A percentile compares a stretch with the other conserved stretches of the same genome.
Evolutionary conservation across 495 filamentous ascomycete species (phyloP).

Genomic region (Cercophora sp.): DNA sequence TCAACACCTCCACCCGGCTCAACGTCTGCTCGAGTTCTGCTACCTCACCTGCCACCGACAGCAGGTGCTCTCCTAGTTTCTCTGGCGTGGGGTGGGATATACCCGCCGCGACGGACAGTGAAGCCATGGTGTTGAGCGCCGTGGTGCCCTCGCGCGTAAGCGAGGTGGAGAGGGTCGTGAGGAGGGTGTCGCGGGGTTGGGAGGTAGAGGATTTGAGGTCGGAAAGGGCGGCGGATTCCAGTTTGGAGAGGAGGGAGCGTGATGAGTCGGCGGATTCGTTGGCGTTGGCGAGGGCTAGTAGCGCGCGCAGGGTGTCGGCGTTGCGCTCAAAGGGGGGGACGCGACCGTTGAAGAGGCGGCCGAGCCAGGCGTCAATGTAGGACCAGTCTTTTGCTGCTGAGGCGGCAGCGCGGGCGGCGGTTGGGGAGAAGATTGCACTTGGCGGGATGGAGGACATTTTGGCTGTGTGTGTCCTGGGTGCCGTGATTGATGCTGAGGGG

Average conservation of each 20-base stretch:
- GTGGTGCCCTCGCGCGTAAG: conserved; percentile 43
- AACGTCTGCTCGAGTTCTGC: conserved; percentile 40
- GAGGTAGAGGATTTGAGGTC: conserved; percentile 34
- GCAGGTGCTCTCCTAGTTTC: conserved; percentile 32
- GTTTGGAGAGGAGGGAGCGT: conserved; percentile 50
- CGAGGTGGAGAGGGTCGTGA: conserved; percentile 28
- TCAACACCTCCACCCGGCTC: conserved; percentile 34
- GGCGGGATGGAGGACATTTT: conserved; percentile 53
- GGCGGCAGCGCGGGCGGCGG: conserved; percentile 60
- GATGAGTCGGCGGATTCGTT: conserved; percentile 85
- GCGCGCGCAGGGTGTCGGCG: conserved; percentile 69
- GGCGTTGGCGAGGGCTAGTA: conserved; percentile 68
- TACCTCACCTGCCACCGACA: conserved; percentile 35
- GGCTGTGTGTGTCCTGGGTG: too few relatives aligned
- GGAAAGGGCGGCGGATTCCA: conserved; percentile 57
- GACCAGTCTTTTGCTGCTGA: conserved; percentile 79
- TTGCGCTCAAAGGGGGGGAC: conserved; percentile 76
- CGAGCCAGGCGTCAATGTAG: conserved; percentile 79
- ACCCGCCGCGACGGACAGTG: conserved; percentile 30
- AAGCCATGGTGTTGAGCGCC: conserved; percentile 41
- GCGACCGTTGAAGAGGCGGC: conserved; percentile 50
- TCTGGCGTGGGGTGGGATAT: conserved; percentile 31
- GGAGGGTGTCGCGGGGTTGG: conserved; percentile 32
- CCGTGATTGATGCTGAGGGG: too few relatives aligned
- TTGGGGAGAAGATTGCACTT: conserved; percentile 66